Percentiles rank a stretch among this genome's conserved stretches.
phyloP scores from a whole-genome alignment of 345 rosid genomes.

The rapeseed (Brassica napus) region Da-Ae NC_063443.1:256001-256500 shows the following conservation, averaged over 20 bases:
- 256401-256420: constrained; percentile 60
- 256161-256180: constrained; percentile 67
- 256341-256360: constrained; percentile 43
- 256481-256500: constrained; percentile 70
- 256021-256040: constrained; percentile 52
- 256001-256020: constrained; percentile 63
- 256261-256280: constrained; percentile 45
- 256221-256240: constrained; percentile 54
- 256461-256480: constrained; percentile 42
- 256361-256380: constrained; percentile 44
- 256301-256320: constrained; percentile 64
- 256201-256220: constrained; percentile 78
- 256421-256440: constrained; percentile 58
- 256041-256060: constrained; percentile 51
- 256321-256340: constrained; percentile 62
- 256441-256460: constrained; percentile 47
- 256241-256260: constrained; percentile 57
- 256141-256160: constrained; percentile 54
- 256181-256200: constrained; percentile 63
- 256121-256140: constrained; percentile 59
- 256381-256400: constrained; percentile 68
- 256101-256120: constrained; percentile 50
- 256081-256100: constrained; percentile 45
- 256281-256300: constrained; percentile 18
- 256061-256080: constrained; percentile 49